phyloP scores from a whole-genome alignment of 208 protist genomes.

The Acanthamoeba pearcei region DNA sequence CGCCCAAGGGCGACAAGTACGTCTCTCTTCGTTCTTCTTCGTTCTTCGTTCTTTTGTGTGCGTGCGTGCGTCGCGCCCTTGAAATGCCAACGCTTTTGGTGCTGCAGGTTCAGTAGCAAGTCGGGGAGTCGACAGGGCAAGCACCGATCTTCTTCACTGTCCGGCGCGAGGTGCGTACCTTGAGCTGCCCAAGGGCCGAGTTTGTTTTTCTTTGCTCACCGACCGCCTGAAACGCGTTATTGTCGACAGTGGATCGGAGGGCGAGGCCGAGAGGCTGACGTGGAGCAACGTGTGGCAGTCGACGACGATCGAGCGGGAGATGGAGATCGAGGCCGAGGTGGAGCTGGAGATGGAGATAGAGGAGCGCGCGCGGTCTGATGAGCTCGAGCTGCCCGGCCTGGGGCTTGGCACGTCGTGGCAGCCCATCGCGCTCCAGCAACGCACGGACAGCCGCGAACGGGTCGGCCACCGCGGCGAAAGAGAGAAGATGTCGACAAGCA shows the following conservation, averaged over 20 bases:
- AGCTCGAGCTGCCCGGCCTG: neutral
- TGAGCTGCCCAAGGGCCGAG: neutral
- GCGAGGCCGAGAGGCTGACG: constrained; percentile 30
- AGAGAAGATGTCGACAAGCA: neutral
- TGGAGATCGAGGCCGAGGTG: constrained; percentile 66
- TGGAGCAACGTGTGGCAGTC: constrained; percentile 62
- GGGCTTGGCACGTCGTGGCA: constrained; percentile 13
- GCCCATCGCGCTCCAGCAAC: neutral
- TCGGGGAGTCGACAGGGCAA: neutral
- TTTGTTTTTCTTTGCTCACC: neutral
- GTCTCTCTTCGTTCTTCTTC: neutral
- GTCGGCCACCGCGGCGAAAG: neutral
- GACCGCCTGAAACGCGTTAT: neutral
- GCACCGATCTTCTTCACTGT: constrained; percentile 11
- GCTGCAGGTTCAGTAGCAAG: neutral
- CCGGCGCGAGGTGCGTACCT: neutral
- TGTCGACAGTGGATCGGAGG: neutral
- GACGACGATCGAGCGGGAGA: constrained; percentile 42
- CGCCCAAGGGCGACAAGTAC: constrained; percentile 35
- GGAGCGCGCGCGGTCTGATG: constrained; percentile 24
- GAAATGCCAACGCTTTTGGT: neutral
- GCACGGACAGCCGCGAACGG: constrained; percentile 27
- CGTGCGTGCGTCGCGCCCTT: neutral
- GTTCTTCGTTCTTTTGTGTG: neutral
- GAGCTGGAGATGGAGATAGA: constrained; percentile 66